phyloP scores from a whole-genome alignment of 2,329 filamentous ascomycete species.

The Colletotrichum somersetense region DNA sequence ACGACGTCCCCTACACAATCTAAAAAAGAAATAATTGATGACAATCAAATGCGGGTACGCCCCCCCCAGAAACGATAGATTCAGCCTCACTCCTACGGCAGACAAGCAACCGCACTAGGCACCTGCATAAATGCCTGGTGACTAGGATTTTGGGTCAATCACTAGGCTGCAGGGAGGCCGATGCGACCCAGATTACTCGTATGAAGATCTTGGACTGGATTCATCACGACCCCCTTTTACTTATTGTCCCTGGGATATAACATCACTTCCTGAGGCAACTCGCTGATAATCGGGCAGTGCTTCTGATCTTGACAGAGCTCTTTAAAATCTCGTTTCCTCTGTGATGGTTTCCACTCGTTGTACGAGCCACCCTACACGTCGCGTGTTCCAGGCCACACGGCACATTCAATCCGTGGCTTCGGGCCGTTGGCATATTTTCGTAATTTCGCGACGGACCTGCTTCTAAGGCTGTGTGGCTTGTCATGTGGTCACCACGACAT shows the following conservation, averaged over 20 bases:
- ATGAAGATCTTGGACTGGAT: background rate
- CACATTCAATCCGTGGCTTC: background rate
- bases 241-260: background rate
- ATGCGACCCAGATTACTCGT: background rate
- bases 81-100: background rate
- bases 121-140: background rate
- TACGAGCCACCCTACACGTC: background rate
- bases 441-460: background rate
- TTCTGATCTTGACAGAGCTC: background rate
- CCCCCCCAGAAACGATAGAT: background rate
- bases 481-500: background rate
- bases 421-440: background rate
- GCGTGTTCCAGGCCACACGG: background rate
- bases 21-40: background rate
- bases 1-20: background rate
- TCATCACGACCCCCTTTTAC: background rate
- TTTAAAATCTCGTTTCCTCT: too few species aligned
- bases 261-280: background rate
- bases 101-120: background rate
- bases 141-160: background rate
- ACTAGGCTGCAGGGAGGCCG: background rate
- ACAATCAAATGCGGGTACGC: background rate
- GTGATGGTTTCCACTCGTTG: too few species aligned
- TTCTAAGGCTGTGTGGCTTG: slow-evolving; percentile 1
- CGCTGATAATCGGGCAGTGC: too few species aligned